Evolutionary conservation across 2,329 filamentous ascomycete species (phyloP).

Genomic region (Teratosphaeria epicoccoides): DNA sequence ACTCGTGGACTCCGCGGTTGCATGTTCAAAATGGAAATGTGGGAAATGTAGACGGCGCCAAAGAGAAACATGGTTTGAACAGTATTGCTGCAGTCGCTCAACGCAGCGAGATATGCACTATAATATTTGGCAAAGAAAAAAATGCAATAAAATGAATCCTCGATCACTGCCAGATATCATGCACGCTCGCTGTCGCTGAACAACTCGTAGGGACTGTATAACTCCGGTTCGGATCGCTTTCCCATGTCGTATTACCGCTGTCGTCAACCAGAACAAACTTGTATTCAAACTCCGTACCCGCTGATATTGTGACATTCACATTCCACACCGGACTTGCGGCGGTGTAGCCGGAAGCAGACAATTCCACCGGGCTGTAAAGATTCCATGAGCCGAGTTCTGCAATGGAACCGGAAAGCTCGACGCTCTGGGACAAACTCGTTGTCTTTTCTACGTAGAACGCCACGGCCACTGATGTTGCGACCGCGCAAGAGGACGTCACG

Average conservation of each 20-base stretch:
- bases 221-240: slow-evolving; percentile 43
- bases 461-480: slow-evolving; percentile 39
- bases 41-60: no score
- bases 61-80: no score
- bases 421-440: slow-evolving; percentile 51
- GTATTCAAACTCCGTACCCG: slow-evolving; percentile 42
- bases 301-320: slow-evolving; percentile 42
- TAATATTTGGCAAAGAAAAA: background rate
- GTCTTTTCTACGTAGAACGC: slow-evolving; percentile 50
- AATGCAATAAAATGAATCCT: background rate
- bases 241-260: slow-evolving; percentile 51
- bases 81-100: background rate
- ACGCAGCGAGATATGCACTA: background rate
- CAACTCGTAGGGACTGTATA: slow-evolving; percentile 28
- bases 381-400: slow-evolving; percentile 53
- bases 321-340: slow-evolving; percentile 51
- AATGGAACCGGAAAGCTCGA: slow-evolving; percentile 55
- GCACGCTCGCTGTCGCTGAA: background rate
- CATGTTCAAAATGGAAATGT: no score
- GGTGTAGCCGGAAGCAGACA: slow-evolving; percentile 52
- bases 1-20: no score
- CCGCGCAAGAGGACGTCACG: background rate
- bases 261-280: slow-evolving; percentile 55
- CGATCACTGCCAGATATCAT: background rate
- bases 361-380: slow-evolving; percentile 39